Percentiles rank a stretch among this genome's conserved stretches.
Evolutionary conservation across 2,329 filamentous ascomycete species (phyloP).

Genomic region (Chaetomiaceae sp.): DNA sequence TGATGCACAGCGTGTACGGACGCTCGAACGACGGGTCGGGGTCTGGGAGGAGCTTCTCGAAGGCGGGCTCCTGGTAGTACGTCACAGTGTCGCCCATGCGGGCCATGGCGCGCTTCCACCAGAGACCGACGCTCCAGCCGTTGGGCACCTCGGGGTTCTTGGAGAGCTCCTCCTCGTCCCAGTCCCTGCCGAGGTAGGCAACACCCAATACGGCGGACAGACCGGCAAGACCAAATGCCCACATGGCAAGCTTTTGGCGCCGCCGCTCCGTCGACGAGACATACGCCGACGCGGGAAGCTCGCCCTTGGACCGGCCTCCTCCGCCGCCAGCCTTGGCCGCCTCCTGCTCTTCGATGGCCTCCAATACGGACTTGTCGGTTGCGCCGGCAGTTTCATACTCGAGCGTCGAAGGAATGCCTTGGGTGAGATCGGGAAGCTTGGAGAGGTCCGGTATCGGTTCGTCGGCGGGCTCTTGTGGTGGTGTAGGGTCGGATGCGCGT

Average conservation of each 20-base stretch:
- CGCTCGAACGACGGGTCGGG: conserved; percentile 73
- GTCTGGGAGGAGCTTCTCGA: conserved; percentile 85
- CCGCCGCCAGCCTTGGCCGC: conserved; percentile 37
- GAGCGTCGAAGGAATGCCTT: conserved; percentile 88
- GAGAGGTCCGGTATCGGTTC: conserved; percentile 50
- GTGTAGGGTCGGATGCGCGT: not conserved
- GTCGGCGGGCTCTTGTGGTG: conserved; percentile 22
- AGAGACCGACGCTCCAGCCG: conserved; percentile 69
- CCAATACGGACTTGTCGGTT: conserved; percentile 34
- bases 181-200: conserved; percentile 80
- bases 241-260: conserved; percentile 69
- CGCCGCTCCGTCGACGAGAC: conserved; percentile 85
- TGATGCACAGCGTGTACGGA: conserved; percentile 88
- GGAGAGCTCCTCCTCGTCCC: conserved; percentile 72
- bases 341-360: conserved; percentile 36
- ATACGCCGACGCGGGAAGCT: conserved; percentile 75
- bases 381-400: conserved; percentile 63
- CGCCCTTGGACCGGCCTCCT: conserved; percentile 54
- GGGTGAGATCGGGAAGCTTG: conserved; percentile 84
- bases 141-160: conserved; percentile 68
- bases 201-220: conserved; percentile 52
- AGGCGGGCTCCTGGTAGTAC: conserved; percentile 95
- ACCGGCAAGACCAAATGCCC: conserved; percentile 61
- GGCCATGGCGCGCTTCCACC: conserved; percentile 76
- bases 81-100: conserved; percentile 70